Evolutionary conservation across 345 rosid genomes (phyloP).

Genomic region (Viola odorata): DNA sequence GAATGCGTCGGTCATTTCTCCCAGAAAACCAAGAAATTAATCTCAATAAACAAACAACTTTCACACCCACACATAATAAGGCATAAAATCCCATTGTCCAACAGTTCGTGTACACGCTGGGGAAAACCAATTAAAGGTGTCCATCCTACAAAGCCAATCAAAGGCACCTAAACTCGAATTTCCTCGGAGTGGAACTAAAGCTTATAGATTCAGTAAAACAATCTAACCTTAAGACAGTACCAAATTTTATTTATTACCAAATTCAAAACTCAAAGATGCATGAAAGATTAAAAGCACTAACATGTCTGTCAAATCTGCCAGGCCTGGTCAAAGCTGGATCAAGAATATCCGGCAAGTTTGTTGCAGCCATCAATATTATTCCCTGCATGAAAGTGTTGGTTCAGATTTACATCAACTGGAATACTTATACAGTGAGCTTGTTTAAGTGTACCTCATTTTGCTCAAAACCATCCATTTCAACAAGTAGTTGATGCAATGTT

Average conservation of each 20-base stretch:
- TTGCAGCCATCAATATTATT: slow-evolving; percentile 96
- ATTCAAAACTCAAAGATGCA: background rate
- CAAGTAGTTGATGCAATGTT: slow-evolving; percentile 96
- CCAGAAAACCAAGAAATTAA: slow-evolving; percentile 1
- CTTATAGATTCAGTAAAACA: slow-evolving; percentile 4
- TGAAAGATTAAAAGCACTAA: slow-evolving; percentile 35
- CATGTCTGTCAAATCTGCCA: slow-evolving; percentile 98
- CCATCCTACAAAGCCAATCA: background rate
- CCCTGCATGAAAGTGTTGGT: slow-evolving; percentile 48
- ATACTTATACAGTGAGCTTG: background rate
- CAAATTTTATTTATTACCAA: background rate
- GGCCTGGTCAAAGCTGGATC: slow-evolving; percentile 99
- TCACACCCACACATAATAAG: too few relatives aligned
- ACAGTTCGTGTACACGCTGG: background rate
- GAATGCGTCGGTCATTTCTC: slow-evolving; percentile 24
- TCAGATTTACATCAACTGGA: slow-evolving; percentile 3
- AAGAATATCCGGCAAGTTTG: slow-evolving; percentile 96
- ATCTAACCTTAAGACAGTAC: background rate
- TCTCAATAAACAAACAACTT: background rate
- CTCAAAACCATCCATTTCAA: slow-evolving; percentile 99
- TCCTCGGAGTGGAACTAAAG: slow-evolving; percentile 1
- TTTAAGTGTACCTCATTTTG: slow-evolving; percentile 71
- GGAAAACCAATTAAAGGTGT: background rate
- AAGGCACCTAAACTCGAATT: background rate
- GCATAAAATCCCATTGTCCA: too few relatives aligned